These are phyloP conservation scores for Nakataea oryzae DNA, from an alignment of 2,329 filamentous ascomycete species.

Conservation along the genomic window DNA sequence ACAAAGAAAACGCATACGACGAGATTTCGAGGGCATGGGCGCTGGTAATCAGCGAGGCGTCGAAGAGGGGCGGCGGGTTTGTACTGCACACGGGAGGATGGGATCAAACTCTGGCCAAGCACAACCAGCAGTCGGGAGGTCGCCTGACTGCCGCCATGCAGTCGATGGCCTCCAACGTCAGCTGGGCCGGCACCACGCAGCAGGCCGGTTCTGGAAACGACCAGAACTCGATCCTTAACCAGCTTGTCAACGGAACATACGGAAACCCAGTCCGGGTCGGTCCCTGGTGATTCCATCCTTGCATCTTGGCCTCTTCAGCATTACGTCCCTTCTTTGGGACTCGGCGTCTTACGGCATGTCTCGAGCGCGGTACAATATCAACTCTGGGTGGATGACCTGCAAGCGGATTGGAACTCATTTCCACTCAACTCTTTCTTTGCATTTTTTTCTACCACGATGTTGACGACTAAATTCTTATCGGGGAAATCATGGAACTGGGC, in stretches of 20 bases:
- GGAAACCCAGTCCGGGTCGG: slow-evolving; percentile 51
- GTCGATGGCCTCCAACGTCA: slow-evolving; percentile 62
- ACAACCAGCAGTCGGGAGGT: slow-evolving; percentile 78
- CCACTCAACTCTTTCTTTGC: slow-evolving; percentile 4
- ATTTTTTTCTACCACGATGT: neutral
- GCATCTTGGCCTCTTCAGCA: neutral
- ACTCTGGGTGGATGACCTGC: neutral
- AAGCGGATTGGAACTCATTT: neutral
- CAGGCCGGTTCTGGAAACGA: slow-evolving; percentile 26
- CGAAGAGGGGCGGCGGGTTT: slow-evolving; percentile 85
- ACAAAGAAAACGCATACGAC: slow-evolving; percentile 93
- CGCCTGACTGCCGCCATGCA: slow-evolving; percentile 71
- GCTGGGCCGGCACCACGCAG: slow-evolving; percentile 53
- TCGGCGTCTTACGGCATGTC: neutral
- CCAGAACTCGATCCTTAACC: slow-evolving; percentile 48
- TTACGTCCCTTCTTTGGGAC: neutral
- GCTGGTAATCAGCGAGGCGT: slow-evolving; percentile 79
- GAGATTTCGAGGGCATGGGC: slow-evolving; percentile 93
- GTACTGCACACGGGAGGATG: slow-evolving; percentile 81
- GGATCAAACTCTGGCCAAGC: slow-evolving; percentile 79
- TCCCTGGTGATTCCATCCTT: slow-evolving; percentile 36
- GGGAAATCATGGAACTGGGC: neutral
- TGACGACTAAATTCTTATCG: neutral
- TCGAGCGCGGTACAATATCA: neutral
- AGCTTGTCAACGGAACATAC: slow-evolving; percentile 51